Base-by-base conservation (phyloP, 2,329 filamentous ascomycete species). In the Fusarium multiceps region DNA sequence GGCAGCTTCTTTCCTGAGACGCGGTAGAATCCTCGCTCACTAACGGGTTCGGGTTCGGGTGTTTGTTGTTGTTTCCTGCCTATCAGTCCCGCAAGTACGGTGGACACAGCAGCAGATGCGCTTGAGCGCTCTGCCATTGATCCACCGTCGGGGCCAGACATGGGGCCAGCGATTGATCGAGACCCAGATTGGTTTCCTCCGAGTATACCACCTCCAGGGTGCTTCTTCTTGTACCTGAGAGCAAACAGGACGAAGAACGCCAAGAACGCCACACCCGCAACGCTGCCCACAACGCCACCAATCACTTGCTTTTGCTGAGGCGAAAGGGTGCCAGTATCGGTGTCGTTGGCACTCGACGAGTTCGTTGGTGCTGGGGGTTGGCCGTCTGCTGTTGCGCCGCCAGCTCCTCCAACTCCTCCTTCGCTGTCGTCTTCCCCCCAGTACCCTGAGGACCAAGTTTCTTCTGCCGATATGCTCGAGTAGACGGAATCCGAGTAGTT, bases 1-100 rank as follows among this genome's bases (percentile, higher is more conserved):
- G 87, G 86, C 59, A 92, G 77, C 73, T 91, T 91, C 73, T 85
- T 85, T 65, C 89, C 89, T 8, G 89, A 89, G 4, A 92, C 86
- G 30, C 88, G 86, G 66, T 90, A 87, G 76, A 92, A 92, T 1
- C 88, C 87, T 64, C 83, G 81, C 74, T 91, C 88, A 28, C 81
- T 83, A 25, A 76, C 78, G 37, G 81, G 80, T 43, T 76, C 76
- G 18, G 74, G 75, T 50, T 68, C 68, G 53, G 77, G 66, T 51
- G 66, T 66, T 30, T 59, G 64, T 23, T 56, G 55, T 25, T 59
- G 68, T 75, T 78, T 80, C 62, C 83, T 85, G 32, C 81, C 78
- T 7, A 82, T 80, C 37, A 87, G 72, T 43, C 77, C 82, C 4
- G 84, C 82, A n/a, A 87, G 74, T 11, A 85, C 82, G 13, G 84